Conservation (phyloP, 2,329 filamentous ascomycete genomes). For the Exserohilum rostratum region DNA sequence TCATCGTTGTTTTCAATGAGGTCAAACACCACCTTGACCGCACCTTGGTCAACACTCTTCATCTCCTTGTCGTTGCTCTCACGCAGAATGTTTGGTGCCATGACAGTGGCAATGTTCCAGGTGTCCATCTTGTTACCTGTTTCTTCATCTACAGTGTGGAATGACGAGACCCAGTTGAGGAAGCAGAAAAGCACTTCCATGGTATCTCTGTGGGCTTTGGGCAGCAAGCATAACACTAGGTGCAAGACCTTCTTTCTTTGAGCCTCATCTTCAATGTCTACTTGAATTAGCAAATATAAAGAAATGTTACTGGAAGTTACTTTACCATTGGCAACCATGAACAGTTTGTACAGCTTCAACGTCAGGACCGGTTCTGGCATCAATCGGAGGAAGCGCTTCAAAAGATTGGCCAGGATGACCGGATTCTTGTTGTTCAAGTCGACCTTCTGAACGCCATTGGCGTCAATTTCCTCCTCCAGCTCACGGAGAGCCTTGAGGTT, state of each 20-base stretch:
- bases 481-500: conserved; percentile 95
- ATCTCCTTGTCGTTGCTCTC: conserved; percentile 60
- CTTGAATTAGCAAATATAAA: conserved; percentile 19
- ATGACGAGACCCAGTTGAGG: conserved; percentile 95
- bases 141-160: conserved; percentile 96
- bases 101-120: conserved; percentile 95
- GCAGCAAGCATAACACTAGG: conserved; percentile 87
- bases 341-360: conserved; percentile 90
- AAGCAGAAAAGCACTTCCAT: conserved; percentile 96
- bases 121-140: conserved; percentile 99
- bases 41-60: conserved; percentile 84
- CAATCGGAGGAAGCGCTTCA: conserved; percentile 94
- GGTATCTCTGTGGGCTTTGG: conserved; percentile 89
- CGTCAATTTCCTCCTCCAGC: conserved; percentile 83
- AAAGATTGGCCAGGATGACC: conserved; percentile 87
- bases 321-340: conserved; percentile 81
- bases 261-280: conserved; percentile 78
- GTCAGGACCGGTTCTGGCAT: conserved; percentile 94
- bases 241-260: conserved; percentile 86
- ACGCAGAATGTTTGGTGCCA: conserved; percentile 92
- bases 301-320: conserved; percentile 19
- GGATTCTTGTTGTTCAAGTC: conserved; percentile 88
- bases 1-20: conserved; percentile 92
- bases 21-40: conserved; percentile 89
- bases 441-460: conserved; percentile 80